These are phyloP conservation scores for Penicillium bialowiezense DNA, from an alignment of 495 filamentous ascomycete species.

Conservation along the genomic window DNA sequence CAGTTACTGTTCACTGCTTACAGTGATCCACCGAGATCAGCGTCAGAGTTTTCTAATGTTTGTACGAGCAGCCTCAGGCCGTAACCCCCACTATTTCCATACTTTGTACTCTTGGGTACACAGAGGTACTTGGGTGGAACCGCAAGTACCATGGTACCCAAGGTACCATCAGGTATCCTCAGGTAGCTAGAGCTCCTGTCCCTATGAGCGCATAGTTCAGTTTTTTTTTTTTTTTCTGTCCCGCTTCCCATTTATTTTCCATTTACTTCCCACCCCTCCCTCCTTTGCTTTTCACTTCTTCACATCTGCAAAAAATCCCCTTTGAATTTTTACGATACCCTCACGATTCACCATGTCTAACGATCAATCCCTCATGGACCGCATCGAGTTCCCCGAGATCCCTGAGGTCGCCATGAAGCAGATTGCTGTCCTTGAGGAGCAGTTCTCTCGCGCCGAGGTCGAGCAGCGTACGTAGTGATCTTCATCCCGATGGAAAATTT, in stretches of 20 bases:
- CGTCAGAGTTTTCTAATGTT: slow-evolving; percentile 9
- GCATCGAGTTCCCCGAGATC: slow-evolving; percentile 32
- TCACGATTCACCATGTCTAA: slow-evolving; percentile 26
- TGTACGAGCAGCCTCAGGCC: slow-evolving; percentile 14
- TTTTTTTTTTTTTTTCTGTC: slow-evolving; percentile 12
- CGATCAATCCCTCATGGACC: slow-evolving; percentile 30
- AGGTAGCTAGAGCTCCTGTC: slow-evolving; percentile 7
- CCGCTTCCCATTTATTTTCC: slow-evolving; percentile 2
- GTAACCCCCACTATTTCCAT: slow-evolving; percentile 7
- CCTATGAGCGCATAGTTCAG: slow-evolving; percentile 13
- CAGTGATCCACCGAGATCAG: slow-evolving; percentile 5
- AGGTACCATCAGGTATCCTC: slow-evolving; percentile 4
- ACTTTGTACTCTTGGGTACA: slow-evolving; percentile 4
- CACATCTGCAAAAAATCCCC: neutral
- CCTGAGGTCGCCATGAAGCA: slow-evolving; percentile 29
- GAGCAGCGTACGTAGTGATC: slow-evolving; percentile 39
- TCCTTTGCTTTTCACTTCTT: neutral
- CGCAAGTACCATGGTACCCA: neutral
- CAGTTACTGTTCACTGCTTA: too few species aligned
- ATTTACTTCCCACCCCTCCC: slow-evolving; percentile 3
- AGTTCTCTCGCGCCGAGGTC: slow-evolving; percentile 37
- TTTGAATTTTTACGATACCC: neutral
- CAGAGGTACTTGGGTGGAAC: neutral
- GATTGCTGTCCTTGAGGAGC: slow-evolving; percentile 36
- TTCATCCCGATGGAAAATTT: neutral